Evolutionary conservation across 805 yeast species (phyloP).

Genomic region (Candida nonsorbophila): DNA sequence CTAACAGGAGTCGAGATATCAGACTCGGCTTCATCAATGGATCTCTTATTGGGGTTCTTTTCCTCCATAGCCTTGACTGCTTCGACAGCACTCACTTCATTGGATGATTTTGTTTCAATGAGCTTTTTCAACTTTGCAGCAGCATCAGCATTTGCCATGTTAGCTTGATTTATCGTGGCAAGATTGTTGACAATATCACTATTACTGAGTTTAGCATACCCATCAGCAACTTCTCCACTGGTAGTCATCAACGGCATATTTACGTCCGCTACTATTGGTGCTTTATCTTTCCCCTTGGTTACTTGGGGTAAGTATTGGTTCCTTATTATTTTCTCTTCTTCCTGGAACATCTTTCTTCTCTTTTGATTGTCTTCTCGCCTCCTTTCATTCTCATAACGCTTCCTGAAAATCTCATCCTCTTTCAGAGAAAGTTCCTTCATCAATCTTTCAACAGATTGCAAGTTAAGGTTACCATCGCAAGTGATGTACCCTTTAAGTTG

Average conservation of each 20-base stretch:
- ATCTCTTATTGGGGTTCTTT: constrained; percentile 9
- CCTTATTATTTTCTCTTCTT: constrained; percentile 41
- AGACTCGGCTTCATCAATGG: constrained; percentile 9
- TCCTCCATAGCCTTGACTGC: constrained; percentile 15
- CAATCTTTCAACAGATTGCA: constrained; percentile 70
- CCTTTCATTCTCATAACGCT: constrained; percentile 62
- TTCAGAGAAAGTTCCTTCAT: constrained; percentile 59
- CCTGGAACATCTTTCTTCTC: constrained; percentile 46
- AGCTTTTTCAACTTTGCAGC: constrained; percentile 52
- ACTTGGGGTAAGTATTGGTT: constrained; percentile 46
- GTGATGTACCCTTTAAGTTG: constrained; percentile 73
- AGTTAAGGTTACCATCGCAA: constrained; percentile 78
- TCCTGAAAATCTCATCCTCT: constrained; percentile 74
- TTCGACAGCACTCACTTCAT: constrained; percentile 43
- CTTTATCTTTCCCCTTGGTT: constrained; percentile 70
- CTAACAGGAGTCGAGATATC: constrained; percentile 7
- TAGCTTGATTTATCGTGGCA: constrained; percentile 61
- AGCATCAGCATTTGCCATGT: constrained; percentile 63
- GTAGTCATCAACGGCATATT: constrained; percentile 76
- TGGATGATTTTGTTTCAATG: constrained; percentile 23
- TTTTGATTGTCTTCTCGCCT: constrained; percentile 63
- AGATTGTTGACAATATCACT: constrained; percentile 65
- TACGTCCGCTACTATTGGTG: constrained; percentile 62
- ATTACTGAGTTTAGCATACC: constrained; percentile 58
- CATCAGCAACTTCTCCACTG: constrained; percentile 66